Evolutionary conservation across 495 filamentous ascomycete genomes (phyloP).

Genomic region (Tuber umbilicatum): DNA sequence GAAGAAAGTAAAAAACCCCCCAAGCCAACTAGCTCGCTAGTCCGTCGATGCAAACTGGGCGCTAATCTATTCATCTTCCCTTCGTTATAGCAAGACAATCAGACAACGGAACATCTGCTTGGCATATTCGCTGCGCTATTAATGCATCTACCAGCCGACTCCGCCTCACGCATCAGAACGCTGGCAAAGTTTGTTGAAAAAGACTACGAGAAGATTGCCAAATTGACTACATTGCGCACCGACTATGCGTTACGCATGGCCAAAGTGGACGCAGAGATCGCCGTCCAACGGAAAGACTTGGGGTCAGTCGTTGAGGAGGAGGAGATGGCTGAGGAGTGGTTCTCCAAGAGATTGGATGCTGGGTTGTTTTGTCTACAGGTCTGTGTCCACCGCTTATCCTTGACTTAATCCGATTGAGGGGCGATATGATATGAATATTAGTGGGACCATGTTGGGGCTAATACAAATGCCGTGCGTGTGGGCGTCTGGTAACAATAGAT

Average conservation of each 20-base stretch:
- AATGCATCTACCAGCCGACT: constrained; percentile 69
- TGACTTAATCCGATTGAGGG: not conserved
- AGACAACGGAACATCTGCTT: constrained; percentile 74
- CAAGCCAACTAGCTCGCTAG: not conserved
- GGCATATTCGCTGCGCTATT: constrained; percentile 83
- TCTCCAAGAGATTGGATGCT: constrained; percentile 75
- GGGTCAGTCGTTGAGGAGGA: constrained; percentile 53
- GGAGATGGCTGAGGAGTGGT: constrained; percentile 67
- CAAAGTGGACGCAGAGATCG: constrained; percentile 62
- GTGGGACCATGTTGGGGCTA: constrained; percentile 14
- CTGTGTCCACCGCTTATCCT: constrained; percentile 5
- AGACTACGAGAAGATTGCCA: constrained; percentile 75
- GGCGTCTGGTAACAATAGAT: constrained; percentile 42
- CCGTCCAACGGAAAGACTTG: constrained; percentile 46
- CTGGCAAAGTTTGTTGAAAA: constrained; percentile 95
- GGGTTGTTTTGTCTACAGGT: constrained; percentile 78
- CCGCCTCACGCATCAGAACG: constrained; percentile 68
- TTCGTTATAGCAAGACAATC: constrained; percentile 52
- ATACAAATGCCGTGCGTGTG: not conserved
- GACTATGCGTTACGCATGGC: constrained; percentile 62
- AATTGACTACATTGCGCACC: constrained; percentile 61
- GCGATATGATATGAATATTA: constrained; percentile 39
- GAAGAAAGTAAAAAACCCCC: constrained; percentile 60
- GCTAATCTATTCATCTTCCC: not conserved
- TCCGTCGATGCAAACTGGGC: not conserved